Evolutionary conservation across 129 eudicot species (phyloP), one percentile per base, ranked within the genome.

Genomic region (Cynara cardunculus): DNA sequence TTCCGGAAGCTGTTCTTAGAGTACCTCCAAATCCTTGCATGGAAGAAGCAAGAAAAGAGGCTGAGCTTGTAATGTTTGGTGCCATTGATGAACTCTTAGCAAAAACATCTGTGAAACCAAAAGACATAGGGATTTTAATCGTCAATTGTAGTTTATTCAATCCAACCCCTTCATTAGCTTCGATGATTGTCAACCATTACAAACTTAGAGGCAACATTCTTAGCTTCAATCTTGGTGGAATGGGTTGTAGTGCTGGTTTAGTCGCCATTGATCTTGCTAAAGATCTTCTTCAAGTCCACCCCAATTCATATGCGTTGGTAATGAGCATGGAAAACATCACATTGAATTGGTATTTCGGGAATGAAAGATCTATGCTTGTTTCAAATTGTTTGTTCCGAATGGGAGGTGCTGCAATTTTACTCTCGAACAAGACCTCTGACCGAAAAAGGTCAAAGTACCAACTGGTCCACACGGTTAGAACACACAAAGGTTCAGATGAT

Each of bases 181-280:
- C 98, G 19, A 91, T 93, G 96, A 78, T 93, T 39, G 83, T 93
- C 56, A 93, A 93, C 80, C 98, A 93, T 71, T 93, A 93, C 78
- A 93, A 93, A 56, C 96, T 93, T 25, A 78, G 98, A 35, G 96
- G 98, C 18, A 93, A 93, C 71, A 91, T 93, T 46, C 49, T 93
- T 26, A 91, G 96, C 77, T 87, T 89, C 81, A 93, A 93, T 71
- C 89, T 93, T 2, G 96, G 96, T 75, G 96, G 98, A 41, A 93
- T 93, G 98, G 98, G 98, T 73, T 91, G 98, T 41, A 91, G 96
- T 78, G 98, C 98, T 4, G 98, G 98, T 72, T 86, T 93, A 72
- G 86, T 91, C 34, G 89, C 98, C 1, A 87, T 93, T n/a, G 98
- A 91, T 88, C 92, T 93, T 26, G 98, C 98, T 72, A 91, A 93